Evolutionary conservation across 768 basidiomycete species (phyloP), one percentile per base, ranked within the genome.

Genomic region (Termitomyces sp.): DNA sequence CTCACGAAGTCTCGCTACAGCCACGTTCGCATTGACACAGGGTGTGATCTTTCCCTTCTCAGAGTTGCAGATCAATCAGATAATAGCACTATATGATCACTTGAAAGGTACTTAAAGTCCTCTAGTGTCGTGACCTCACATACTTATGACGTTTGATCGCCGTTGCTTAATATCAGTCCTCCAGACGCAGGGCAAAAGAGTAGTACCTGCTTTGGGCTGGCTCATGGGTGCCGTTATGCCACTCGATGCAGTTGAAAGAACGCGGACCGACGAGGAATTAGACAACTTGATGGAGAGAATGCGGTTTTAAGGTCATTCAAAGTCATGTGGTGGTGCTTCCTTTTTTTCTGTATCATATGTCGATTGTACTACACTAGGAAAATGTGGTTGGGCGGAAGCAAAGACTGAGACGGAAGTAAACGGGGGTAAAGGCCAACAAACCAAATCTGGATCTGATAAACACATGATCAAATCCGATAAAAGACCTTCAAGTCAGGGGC

Each of bases 211-310:
- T 13, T 62, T 77, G 7, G 70, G 65, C 5, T 77, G 75, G 75
- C 68, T 77, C 27, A 72, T 76, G 54, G 76, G 76, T 33, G 69
- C 66, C 31, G 71, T 75, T 9, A 74, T 77, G 74, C 76, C 76
- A 35, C 70, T 77, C 20, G 73, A 76, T 44, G 68, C 70, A 25
- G 59, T 70, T 18, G 61, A 46, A 46, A 63, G 62, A 58, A 58
- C 68, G 23, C 55, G 56, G 18, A 63, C 64, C 46, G 67, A 70
- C 46, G 59, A 67, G 42, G 64, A 66, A 39, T 62, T 75, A 13
- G 66, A 68, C 36, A 64, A 69, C n/a, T 54, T 73, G 60, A 71
- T 71, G 64, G 64, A 60, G 47, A 65, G 60, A 50, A 53, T 70
- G 54, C 63, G 64, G 49, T 56, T 68, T 51, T 69, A 48, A 48